Evolutionary conservation across 2,329 filamentous ascomycete species (phyloP).

Genomic region (Chrysoporthe austroafricana): DNA sequence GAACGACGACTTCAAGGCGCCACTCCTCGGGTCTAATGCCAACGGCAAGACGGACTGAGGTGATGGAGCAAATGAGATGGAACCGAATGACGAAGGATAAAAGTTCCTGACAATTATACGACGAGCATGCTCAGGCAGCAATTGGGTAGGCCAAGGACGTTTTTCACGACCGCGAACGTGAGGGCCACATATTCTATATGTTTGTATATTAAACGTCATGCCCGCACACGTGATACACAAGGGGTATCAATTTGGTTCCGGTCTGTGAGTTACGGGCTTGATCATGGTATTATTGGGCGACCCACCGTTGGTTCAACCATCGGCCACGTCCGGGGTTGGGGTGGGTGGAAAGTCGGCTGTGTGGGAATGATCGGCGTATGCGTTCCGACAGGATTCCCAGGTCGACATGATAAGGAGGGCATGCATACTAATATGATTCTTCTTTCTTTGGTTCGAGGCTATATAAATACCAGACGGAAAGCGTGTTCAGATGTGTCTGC

Average conservation of each 20-base stretch:
- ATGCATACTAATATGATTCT: conserved; percentile 28
- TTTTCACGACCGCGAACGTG: background rate
- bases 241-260: conserved; percentile 10
- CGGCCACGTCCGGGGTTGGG: background rate
- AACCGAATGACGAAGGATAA: conserved; percentile 8
- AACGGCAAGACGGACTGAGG: conserved; percentile 56
- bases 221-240: conserved; percentile 24
- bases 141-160: background rate
- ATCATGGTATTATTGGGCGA: background rate
- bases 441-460: conserved; percentile 16
- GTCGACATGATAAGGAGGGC: conserved; percentile 13
- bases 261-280: background rate
- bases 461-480: background rate
- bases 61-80: conserved; percentile 23
- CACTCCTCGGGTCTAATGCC: conserved; percentile 54
- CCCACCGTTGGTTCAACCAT: background rate
- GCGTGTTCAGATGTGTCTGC: conserved; percentile 1
- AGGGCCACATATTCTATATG: conserved; percentile 21
- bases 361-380: background rate
- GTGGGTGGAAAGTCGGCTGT: background rate
- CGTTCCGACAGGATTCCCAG: conserved; percentile 3
- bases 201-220: conserved; percentile 24
- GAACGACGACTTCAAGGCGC: conserved; percentile 66
- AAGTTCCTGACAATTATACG: background rate
- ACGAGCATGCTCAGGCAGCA: background rate